phyloP scores from a whole-genome alignment of 441 rosid species.

The Gossypium schwendimanii region DNA sequence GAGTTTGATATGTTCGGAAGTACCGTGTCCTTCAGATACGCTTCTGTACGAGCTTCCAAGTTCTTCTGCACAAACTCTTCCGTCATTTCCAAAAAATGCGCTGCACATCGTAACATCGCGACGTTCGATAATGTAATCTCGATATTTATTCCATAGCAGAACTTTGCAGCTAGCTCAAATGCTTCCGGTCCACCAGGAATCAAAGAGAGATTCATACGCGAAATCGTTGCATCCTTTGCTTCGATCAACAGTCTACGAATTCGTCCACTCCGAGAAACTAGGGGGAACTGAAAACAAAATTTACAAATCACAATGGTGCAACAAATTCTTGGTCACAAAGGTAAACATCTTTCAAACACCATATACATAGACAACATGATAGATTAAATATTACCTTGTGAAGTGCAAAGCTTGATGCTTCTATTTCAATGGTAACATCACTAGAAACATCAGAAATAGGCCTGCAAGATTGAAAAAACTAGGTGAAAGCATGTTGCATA shows the following conservation, averaged over 20 bases:
- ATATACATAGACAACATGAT: background rate
- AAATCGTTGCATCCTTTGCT: conserved; percentile 56
- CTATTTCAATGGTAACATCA: conserved; percentile 79
- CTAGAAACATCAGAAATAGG: conserved; percentile 94
- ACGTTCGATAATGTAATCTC: conserved; percentile 60
- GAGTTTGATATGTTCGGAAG: conserved; percentile 64
- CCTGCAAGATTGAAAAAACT: conserved; percentile 47
- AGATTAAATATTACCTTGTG: conserved; percentile 54
- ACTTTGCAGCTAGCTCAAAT: conserved; percentile 85
- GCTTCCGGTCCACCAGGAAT: conserved; percentile 84
- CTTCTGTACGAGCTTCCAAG: conserved; percentile 54
- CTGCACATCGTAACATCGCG: conserved; percentile 59
- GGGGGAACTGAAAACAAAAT: conserved; percentile 57
- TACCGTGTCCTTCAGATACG: conserved; percentile 51
- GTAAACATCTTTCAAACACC: background rate
- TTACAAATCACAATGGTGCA: background rate
- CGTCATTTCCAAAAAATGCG: conserved; percentile 83
- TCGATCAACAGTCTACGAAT: conserved; percentile 60
- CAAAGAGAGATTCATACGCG: conserved; percentile 43
- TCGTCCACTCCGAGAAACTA: conserved; percentile 79
- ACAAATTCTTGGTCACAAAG: background rate
- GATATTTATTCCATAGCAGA: conserved; percentile 70
- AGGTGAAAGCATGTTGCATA: conserved; percentile 15
- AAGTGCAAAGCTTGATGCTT: conserved; percentile 76
- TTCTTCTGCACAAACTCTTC: conserved; percentile 74